Evolutionary conservation across 1,284 basidiomycete species (phyloP), one percentile per base, ranked within the genome.

Genomic region (Xanthoconium separans): DNA sequence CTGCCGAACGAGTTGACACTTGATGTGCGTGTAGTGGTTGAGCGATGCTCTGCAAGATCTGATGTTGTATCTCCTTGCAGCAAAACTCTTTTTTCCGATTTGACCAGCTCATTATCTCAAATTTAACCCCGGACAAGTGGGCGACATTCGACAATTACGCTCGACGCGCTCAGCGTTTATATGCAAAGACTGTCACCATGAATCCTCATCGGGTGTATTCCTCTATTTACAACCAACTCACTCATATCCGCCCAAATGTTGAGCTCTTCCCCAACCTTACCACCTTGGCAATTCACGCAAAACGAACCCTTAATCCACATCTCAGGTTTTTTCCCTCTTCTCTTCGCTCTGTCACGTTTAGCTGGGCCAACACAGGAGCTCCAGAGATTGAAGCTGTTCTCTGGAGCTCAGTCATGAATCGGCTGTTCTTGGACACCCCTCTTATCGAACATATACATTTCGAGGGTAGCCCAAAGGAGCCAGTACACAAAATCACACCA

Each of bases 251-350:
- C 42, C 56, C 68, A 53, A 56, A 68, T 29, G 47, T 61, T 4
- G 62, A 69, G 10, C 64, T 70, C 51, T 70, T 70, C 30, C 64
- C 68, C 1, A 65, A 67, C 33, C 68, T 69, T 7, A 30, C 20
- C 9, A 46, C 47, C 16, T 47, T 66, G 18, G 50, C 50, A 16
- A 51, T 61, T 22, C 62, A 63, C 18, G 61, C 61, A 8, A 67
- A 61, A 47, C 37, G 43, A 30, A 13, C 44, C 11, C 61, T 55
- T 16, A 41, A 34, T 4, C 37, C 43, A n/a, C 50, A 49, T n/a
- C 47, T 63, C 39, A 56, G 51, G 47, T 44, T 65, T 41, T 65
- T 67, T 53, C 63, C 62, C 20, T 55, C 59, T 11, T 66, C 65
- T 15, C 65, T 66, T 36, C 61, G 65, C 10, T 44, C 43, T 20